Percentiles rank a stretch among this genome's conserved stretches.
These are phyloP conservation scores for Capronia epimyces DNA, from an alignment of 2,329 filamentous ascomycete species.

Conservation along the genomic window DNA sequence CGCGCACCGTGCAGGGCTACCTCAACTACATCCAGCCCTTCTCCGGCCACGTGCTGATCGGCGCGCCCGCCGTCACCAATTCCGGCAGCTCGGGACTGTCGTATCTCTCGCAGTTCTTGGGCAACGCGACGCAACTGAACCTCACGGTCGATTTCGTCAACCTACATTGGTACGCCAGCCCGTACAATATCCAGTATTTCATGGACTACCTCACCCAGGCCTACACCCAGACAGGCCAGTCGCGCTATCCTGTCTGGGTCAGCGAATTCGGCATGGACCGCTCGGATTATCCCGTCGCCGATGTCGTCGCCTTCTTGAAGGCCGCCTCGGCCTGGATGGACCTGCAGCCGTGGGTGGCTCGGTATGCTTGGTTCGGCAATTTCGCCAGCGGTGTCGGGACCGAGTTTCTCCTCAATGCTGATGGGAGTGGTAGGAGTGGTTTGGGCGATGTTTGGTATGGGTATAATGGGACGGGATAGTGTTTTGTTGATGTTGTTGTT, in stretches of 20 bases:
- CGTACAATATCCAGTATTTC: slow-evolving; percentile 36
- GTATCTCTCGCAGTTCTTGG: slow-evolving; percentile 40
- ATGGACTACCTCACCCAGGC: slow-evolving; percentile 35
- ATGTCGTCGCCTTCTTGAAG: slow-evolving; percentile 34
- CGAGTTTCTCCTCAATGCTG: slow-evolving; percentile 29
- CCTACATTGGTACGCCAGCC: slow-evolving; percentile 43
- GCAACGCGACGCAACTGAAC: slow-evolving; percentile 31
- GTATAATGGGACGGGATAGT: slow-evolving; percentile 1
- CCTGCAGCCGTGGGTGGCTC: slow-evolving; percentile 33
- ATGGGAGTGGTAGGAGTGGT: slow-evolving; percentile 10
- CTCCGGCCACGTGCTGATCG: slow-evolving; percentile 37
- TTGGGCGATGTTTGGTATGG: slow-evolving; percentile 16
- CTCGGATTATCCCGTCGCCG: slow-evolving; percentile 34
- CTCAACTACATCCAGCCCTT: slow-evolving; percentile 38
- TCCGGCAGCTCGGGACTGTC: slow-evolving; percentile 32
- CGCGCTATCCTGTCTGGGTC: slow-evolving; percentile 39
- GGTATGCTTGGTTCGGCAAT: slow-evolving; percentile 40
- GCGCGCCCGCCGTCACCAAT: slow-evolving; percentile 40
- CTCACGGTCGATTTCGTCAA: slow-evolving; percentile 38
- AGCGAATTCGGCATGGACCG: slow-evolving; percentile 46
- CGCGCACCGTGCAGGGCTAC: slow-evolving; percentile 35
- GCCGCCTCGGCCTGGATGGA: slow-evolving; percentile 39
- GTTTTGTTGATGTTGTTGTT: too few relatives aligned
- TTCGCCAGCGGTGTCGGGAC: slow-evolving; percentile 20
- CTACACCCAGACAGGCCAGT: slow-evolving; percentile 30